These are phyloP conservation scores for Dendrothele bispora DNA, from an alignment of 768 basidiomycete species.

Conservation along the genomic window DNA sequence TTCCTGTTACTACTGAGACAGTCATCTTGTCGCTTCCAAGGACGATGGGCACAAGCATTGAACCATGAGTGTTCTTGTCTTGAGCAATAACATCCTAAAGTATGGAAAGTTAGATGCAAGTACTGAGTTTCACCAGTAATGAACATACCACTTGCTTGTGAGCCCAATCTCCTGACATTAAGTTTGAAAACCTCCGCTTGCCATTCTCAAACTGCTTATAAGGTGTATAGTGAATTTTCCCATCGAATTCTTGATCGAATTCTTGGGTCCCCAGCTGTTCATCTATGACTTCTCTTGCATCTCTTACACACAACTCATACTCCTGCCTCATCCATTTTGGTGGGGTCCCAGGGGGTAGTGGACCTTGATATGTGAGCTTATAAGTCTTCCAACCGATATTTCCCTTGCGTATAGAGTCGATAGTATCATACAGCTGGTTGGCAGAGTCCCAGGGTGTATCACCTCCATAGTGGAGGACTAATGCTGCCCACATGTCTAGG, in stretches of 20 bases:
- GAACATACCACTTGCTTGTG: slow-evolving; percentile 30
- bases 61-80: slow-evolving; percentile 27
- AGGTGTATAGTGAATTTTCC: too few species aligned
- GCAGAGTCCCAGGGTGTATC: slow-evolving; percentile 3
- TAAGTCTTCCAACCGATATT: slow-evolving; percentile 17
- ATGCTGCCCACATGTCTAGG: slow-evolving; percentile 15
- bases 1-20: slow-evolving; percentile 37
- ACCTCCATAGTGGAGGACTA: slow-evolving; percentile 2
- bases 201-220: too few species aligned
- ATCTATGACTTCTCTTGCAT: slow-evolving; percentile 16
- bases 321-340: too few species aligned
- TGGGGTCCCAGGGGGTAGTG: background rate
- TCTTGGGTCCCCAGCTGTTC: slow-evolving; percentile 25
- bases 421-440: slow-evolving; percentile 13
- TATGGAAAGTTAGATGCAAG: background rate
- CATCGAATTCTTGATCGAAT: too few species aligned
- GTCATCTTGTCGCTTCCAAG: slow-evolving; percentile 42
- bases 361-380: slow-evolving; percentile 10
- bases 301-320: too few species aligned
- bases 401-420: slow-evolving; percentile 19
- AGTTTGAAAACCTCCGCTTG: too few species aligned
- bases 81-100: slow-evolving; percentile 25
- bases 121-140: background rate
- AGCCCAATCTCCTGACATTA: slow-evolving; percentile 38
- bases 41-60: too few species aligned